Evolutionary conservation across 768 basidiomycete species (phyloP), one percentile per base, ranked within the genome.

Genomic region (Amanita pallidorosea): DNA sequence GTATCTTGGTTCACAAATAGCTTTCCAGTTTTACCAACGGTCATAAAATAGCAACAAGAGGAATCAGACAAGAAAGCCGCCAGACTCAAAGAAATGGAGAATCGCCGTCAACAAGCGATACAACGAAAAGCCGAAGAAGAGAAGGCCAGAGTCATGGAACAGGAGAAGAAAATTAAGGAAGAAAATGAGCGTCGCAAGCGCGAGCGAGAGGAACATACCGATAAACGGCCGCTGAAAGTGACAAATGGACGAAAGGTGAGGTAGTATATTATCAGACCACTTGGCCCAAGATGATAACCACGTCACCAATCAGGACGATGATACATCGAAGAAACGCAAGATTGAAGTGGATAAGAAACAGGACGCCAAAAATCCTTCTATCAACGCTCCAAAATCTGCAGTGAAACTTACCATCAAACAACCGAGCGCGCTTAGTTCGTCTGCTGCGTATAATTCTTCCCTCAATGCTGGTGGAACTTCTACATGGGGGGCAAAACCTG

Each of bases 91-190:
- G 86, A 91, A 52, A 88, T 88, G 80, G 92, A 94, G 57, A 74
- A 75, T 42, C 75, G 89, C 40, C 81, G 89, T n/a, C 85, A 81
- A 59, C 77, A 68, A 38, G 81, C 76, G 18, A 62, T 74, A 52
- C 81, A 86, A 61, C 75, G 81, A 60, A 93, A 91, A 63, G 83
- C 75, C 1, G 87, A 88, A 45, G 87, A 89, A 58, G 88, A 88
- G 63, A 84, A 77, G 61, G 65, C 70, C 1, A 77, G 76, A 29
- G 66, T 71, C 27, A 63, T 74, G 43, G 85, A 88, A 35, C 78
- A 85, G 55, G 88, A 90, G 53, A 76, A 73, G 55, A 88, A 79
- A 64, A 63, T 72, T 58, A 88, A 78, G 60, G 85, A 86, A 45
- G 87, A 89, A 51, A 69, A 71, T 15, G 88, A 92, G 52, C 77